A percentile compares a stretch with the other conserved stretches of the same genome.
phyloP scores from a whole-genome alignment of 139 green algal genomes.

The Chlorella sp. region DNA sequence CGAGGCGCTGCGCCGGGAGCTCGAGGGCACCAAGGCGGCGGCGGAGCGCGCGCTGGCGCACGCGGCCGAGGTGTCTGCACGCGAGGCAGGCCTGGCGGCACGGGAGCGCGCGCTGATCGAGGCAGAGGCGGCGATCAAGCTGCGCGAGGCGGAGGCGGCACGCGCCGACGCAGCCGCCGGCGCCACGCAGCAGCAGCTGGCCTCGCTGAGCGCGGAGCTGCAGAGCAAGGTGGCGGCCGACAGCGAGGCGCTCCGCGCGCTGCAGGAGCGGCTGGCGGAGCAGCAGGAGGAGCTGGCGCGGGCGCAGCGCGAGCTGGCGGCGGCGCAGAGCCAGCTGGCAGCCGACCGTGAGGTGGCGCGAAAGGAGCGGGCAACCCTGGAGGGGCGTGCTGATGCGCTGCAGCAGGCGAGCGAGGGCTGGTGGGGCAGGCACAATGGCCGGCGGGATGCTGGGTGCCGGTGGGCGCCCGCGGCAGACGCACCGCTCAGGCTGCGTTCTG shows the following conservation, averaged over 20 bases:
- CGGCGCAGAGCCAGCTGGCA: neutral
- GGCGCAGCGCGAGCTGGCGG: conserved; percentile 20
- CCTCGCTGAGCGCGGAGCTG: conserved; percentile 12
- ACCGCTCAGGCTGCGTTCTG: neutral
- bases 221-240: conserved; percentile 7
- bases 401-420: conserved; percentile 17
- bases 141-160: conserved; percentile 11
- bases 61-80: conserved; percentile 15
- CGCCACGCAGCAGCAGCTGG: conserved; percentile 6
- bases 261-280: conserved; percentile 18
- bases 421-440: no score
- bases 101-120: conserved; percentile 6
- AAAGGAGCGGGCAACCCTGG: conserved; percentile 11
- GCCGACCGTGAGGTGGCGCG: neutral
- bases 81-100: conserved; percentile 5
- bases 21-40: conserved; percentile 25
- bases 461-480: no score
- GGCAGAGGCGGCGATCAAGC: conserved; percentile 20
- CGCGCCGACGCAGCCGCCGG: conserved; percentile 13
- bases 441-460: no score
- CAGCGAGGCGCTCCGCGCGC: conserved; percentile 10
- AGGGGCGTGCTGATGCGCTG: conserved; percentile 20
- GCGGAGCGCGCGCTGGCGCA: conserved; percentile 10
- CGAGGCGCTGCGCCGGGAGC: conserved; percentile 7
- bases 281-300: conserved; percentile 37